A percentile compares a stretch with the other conserved stretches of the same genome.
Evolutionary conservation across 345 rosid species (phyloP).

Genomic region (Eucalyptus regnans): DNA sequence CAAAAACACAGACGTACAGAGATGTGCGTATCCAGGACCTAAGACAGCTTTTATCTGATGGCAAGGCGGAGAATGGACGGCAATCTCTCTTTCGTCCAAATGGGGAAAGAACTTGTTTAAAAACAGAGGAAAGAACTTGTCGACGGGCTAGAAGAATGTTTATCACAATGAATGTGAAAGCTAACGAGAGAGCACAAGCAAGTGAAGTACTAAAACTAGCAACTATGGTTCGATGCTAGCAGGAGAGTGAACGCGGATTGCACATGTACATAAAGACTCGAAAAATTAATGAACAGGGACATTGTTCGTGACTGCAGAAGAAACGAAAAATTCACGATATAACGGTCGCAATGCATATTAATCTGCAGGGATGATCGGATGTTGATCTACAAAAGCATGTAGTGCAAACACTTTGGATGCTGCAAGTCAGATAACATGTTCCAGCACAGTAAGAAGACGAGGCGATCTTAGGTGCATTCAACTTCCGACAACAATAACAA

Average conservation of each 20-base stretch:
- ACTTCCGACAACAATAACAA: background rate
- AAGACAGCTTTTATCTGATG: background rate
- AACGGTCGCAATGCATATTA: background rate
- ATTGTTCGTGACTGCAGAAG: background rate
- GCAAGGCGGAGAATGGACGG: background rate
- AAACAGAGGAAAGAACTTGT: background rate
- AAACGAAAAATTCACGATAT: background rate
- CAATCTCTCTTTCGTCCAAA: background rate
- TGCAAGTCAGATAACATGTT: background rate
- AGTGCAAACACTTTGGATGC: background rate
- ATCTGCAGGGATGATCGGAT: background rate
- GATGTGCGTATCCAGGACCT: background rate
- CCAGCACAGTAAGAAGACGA: background rate
- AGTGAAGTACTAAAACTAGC: background rate
- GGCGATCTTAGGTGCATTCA: background rate
- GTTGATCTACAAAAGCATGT: background rate
- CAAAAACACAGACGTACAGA: background rate
- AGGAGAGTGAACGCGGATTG: background rate
- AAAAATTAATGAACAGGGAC: background rate
- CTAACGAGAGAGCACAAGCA: background rate
- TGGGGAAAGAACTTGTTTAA: background rate
- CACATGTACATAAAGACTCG: background rate
- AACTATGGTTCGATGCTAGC: background rate
- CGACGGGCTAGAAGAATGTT: background rate
- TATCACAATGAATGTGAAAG: background rate